Percentiles rank a stretch among this genome's conserved stretches.
Evolutionary conservation across 345 rosid species (phyloP).

Genomic region (Gossypium longicalyx): DNA sequence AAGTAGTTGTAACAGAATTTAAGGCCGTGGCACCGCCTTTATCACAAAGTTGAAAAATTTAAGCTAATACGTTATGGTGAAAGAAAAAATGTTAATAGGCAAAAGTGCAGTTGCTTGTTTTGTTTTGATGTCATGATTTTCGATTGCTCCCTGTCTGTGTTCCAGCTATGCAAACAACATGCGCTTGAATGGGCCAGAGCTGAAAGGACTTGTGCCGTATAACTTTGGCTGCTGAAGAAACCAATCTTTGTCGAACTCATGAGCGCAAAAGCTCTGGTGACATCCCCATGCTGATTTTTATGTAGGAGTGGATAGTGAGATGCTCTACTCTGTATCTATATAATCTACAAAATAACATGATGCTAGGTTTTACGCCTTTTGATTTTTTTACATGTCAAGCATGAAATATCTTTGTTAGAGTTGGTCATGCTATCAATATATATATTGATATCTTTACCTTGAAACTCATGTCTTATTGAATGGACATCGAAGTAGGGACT

Average conservation of each 20-base stretch:
- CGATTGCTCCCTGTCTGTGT: neutral
- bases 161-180: conserved; percentile 51
- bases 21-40: neutral
- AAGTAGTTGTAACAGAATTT: neutral
- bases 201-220: conserved; percentile 61
- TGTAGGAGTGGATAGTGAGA: neutral
- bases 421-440: neutral
- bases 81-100: neutral
- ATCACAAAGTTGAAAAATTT: neutral
- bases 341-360: neutral
- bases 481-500: too few relatives aligned
- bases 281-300: neutral
- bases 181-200: conserved; percentile 62
- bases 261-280: too few relatives aligned
- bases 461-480: neutral
- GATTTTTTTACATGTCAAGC: neutral
- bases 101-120: neutral
- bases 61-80: neutral
- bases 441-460: neutral
- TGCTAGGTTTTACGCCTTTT: neutral
- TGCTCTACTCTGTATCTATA: neutral
- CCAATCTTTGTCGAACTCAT: neutral
- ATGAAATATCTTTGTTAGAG: neutral
- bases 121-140: neutral
- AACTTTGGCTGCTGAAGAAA: conserved; percentile 66